Evolutionary conservation across 192 early-diverging fungal species (phyloP).

Genomic region (Podila epicladia): DNA sequence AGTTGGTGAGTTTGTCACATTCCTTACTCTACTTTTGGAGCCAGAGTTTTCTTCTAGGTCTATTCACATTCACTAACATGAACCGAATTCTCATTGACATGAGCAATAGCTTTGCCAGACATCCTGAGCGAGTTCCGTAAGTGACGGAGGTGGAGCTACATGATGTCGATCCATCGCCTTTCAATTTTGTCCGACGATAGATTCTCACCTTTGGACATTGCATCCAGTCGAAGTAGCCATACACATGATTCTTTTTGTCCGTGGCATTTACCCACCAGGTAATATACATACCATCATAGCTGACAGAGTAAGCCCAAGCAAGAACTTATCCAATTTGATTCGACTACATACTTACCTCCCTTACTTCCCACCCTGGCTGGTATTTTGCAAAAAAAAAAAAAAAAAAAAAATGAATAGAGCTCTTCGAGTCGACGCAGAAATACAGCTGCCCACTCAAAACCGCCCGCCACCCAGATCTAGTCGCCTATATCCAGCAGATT

Average conservation of each 20-base stretch:
- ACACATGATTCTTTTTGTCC: conserved; percentile 39
- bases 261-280: conserved; percentile 49
- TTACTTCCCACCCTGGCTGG: background rate
- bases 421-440: conserved; percentile 47
- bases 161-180: background rate
- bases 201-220: background rate
- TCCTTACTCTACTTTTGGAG: no score
- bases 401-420: background rate
- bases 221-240: conserved; percentile 41
- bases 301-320: no score
- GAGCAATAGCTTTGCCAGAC: conserved; percentile 22
- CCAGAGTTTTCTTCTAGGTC: background rate
- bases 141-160: background rate
- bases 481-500: conserved; percentile 33
- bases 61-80: background rate
- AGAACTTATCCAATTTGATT: background rate
- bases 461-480: conserved; percentile 33
- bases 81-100: background rate
- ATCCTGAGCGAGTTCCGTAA: conserved; percentile 39
- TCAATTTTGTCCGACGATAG: background rate
- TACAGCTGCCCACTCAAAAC: conserved; percentile 41
- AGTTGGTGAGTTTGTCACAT: no score
- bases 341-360: background rate
- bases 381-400: no score
- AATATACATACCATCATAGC: background rate